These are phyloP conservation scores for Backusella tuberculispora DNA, from an alignment of 192 early-diverging fungal species.

Conservation along the genomic window DNA sequence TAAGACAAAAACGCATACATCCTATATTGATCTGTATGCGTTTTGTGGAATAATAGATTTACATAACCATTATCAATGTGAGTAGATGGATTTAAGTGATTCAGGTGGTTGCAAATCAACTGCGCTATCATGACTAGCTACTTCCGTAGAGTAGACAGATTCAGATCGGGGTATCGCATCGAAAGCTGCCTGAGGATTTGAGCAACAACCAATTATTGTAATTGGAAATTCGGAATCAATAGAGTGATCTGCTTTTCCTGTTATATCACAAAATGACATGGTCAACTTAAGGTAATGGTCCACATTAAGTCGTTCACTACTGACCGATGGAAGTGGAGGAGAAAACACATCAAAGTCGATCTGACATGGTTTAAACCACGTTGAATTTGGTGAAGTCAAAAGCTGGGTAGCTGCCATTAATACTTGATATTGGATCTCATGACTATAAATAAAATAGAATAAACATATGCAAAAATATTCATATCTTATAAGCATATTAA, in stretches of 20 bases:
- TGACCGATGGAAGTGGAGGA: not conserved
- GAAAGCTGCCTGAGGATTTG: not conserved
- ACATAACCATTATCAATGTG: not conserved
- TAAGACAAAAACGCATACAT: not conserved
- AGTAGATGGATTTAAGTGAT: not conserved
- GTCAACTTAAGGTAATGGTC: not conserved
- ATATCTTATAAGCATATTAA: not conserved
- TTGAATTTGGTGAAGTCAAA: not conserved
- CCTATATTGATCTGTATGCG: not conserved
- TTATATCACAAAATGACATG: constrained; percentile 4
- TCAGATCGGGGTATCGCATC: not conserved
- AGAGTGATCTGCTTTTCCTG: not conserved
- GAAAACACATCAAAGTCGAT: not conserved
- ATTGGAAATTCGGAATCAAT: not conserved
- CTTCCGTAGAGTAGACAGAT: not conserved
- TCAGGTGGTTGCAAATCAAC: not conserved
- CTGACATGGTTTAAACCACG: not conserved
- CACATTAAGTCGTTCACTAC: not conserved
- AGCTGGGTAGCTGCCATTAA: not conserved
- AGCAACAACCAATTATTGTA: not conserved
- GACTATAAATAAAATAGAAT: not conserved
- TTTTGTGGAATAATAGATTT: not conserved
- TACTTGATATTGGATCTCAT: constrained; percentile 8
- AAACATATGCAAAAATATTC: not conserved
- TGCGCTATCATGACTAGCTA: constrained; percentile 1